Conservation (phyloP, 345 rosid genomes). For the Excoecaria cochinchinensis region DNA sequence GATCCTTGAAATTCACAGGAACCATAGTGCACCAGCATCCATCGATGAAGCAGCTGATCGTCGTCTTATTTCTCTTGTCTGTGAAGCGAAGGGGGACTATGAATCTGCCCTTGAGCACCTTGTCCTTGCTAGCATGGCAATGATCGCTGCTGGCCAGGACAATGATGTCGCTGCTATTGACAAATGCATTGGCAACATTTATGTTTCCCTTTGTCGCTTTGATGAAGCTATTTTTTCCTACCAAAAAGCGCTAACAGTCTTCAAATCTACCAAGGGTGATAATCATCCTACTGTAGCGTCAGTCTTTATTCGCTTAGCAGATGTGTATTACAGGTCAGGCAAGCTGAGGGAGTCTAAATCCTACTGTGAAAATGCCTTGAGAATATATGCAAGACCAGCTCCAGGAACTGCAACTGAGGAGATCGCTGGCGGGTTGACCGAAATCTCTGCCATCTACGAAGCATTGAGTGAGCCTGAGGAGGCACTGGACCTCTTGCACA, state of each 20-base stretch:
- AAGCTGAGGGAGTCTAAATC: conserved; percentile 93
- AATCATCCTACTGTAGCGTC: conserved; percentile 87
- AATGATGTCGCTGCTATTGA: conserved; percentile 91
- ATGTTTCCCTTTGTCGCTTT: conserved; percentile 75
- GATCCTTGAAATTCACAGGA: conserved; percentile 86
- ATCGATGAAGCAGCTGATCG: conserved; percentile 94
- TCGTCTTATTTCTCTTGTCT: conserved; percentile 79
- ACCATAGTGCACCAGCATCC: conserved; percentile 82
- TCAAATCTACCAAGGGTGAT: conserved; percentile 86
- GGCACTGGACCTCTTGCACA: conserved; percentile 83
- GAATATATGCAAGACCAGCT: conserved; percentile 81
- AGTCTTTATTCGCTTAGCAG: conserved; percentile 86
- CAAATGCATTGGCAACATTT: conserved; percentile 84
- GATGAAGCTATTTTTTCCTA: conserved; percentile 95
- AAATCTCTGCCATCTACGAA: conserved; percentile 88
- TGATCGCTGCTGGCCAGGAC: conserved; percentile 88
- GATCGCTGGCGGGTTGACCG: conserved; percentile 80
- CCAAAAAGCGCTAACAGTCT: conserved; percentile 93
- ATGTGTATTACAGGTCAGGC: conserved; percentile 85
- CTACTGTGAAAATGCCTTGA: conserved; percentile 82
- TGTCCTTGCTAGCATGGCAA: conserved; percentile 95
- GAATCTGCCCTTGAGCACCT: conserved; percentile 93
- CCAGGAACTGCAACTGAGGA: conserved; percentile 87
- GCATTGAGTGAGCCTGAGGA: conserved; percentile 94
- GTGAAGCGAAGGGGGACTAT: conserved; percentile 93